Percentiles rank a stretch among this genome's conserved stretches.
These are phyloP conservation scores for Podila horticola DNA, from an alignment of 192 early-diverging fungal genomes.

Conservation along the genomic window DNA sequence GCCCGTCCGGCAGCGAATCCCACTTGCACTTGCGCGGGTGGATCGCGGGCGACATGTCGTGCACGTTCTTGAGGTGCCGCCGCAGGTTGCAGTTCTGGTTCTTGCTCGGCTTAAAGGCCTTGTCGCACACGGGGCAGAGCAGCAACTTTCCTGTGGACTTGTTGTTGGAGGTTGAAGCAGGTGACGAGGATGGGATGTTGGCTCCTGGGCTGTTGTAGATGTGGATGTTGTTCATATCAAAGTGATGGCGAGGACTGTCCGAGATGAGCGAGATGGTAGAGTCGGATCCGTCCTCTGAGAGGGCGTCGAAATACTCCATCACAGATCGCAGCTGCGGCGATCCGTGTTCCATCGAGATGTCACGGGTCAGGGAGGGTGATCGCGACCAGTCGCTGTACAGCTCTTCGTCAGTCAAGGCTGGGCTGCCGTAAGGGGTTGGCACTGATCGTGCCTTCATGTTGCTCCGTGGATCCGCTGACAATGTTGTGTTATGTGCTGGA, in stretches of 20 bases:
- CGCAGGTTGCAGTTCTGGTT: conserved; percentile 49
- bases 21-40: conserved; percentile 52
- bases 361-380: conserved; percentile 10
- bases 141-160: conserved; percentile 14
- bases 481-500: background rate
- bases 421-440: background rate
- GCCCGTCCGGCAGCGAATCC: conserved; percentile 44
- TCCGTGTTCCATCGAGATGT: background rate
- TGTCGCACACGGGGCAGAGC: conserved; percentile 40
- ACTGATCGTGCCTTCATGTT: background rate
- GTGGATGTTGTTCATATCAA: too few species aligned
- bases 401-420: conserved; percentile 1
- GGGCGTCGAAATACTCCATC: background rate
- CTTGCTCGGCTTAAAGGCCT: conserved; percentile 51
- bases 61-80: conserved; percentile 43
- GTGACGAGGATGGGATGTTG: conserved; percentile 13
- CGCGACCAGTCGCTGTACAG: conserved; percentile 12
- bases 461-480: background rate
- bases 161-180: conserved; percentile 8
- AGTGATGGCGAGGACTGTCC: background rate
- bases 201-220: background rate
- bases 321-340: background rate
- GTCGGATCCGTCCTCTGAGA: conserved; percentile 12
- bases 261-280: background rate
- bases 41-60: conserved; percentile 45